A percentile compares a stretch with the other conserved stretches of the same genome.
Conservation (phyloP, 1,139 yeast genomes). For the Meyerozyma smithsonii region DNA sequence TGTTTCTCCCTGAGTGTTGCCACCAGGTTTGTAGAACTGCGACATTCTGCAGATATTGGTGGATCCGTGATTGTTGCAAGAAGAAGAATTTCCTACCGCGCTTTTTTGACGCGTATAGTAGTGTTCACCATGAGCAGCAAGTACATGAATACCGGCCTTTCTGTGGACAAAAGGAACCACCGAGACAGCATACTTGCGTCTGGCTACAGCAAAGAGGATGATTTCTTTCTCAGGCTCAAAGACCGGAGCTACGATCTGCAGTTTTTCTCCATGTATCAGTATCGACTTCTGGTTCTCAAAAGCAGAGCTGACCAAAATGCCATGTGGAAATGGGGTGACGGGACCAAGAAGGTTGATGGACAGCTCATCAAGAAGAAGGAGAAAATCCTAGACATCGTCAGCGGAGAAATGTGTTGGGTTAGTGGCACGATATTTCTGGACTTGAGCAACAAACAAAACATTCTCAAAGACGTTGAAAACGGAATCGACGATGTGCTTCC, state of each 20-base stretch:
- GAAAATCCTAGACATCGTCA: constrained; percentile 73
- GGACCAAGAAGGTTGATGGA: constrained; percentile 34
- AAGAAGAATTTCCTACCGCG: not conserved
- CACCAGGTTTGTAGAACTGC: too few relatives aligned
- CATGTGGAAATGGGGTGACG: constrained; percentile 41
- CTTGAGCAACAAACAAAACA: constrained; percentile 78
- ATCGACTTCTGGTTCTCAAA: constrained; percentile 53
- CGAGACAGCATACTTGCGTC: not conserved
- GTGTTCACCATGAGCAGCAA: not conserved
- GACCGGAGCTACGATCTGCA: constrained; percentile 62
- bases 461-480: constrained; percentile 72
- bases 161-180: not conserved
- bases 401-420: constrained; percentile 78
- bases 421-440: constrained; percentile 86
- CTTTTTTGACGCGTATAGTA: not conserved
- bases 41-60: not conserved
- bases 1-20: too few relatives aligned
- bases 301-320: constrained; percentile 49
- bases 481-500: constrained; percentile 52
- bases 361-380: constrained; percentile 35
- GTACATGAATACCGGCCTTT: not conserved
- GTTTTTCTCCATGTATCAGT: constrained; percentile 69
- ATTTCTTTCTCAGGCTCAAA: not conserved
- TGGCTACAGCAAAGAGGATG: not conserved
- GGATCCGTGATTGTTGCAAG: not conserved